Evolutionary conservation across 495 filamentous ascomycete genomes (phyloP).

Genomic region (Amniculicola lignicola): DNA sequence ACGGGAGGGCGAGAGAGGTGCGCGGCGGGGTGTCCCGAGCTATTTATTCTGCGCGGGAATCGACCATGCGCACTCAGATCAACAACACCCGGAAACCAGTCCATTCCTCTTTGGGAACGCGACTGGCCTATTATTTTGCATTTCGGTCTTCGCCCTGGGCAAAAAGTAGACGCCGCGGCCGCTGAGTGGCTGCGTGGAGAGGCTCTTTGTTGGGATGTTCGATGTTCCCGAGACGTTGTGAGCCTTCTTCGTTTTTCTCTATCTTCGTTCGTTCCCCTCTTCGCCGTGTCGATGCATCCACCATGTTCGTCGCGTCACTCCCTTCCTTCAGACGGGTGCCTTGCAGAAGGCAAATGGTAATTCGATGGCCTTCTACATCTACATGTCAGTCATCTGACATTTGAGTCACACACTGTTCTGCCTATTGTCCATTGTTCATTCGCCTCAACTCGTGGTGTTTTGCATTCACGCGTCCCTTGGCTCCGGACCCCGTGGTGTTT

Average conservation of each 20-base stretch:
- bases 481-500: conserved; percentile 28
- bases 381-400: conserved; percentile 8
- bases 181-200: conserved; percentile 10
- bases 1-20: conserved; percentile 14
- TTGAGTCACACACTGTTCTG: conserved; percentile 9
- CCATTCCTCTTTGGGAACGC: conserved; percentile 20
- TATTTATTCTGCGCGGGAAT: conserved; percentile 23
- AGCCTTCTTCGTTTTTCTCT: background rate
- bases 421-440: background rate
- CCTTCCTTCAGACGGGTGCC: conserved; percentile 12
- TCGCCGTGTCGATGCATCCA: background rate
- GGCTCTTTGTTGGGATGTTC: conserved; percentile 6
- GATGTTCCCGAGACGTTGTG: background rate
- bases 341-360: conserved; percentile 12
- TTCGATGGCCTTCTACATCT: background rate
- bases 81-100: conserved; percentile 9
- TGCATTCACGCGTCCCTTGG: conserved; percentile 7
- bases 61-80: conserved; percentile 12
- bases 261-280: background rate
- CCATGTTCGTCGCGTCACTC: background rate
- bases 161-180: conserved; percentile 12
- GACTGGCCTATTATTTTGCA: conserved; percentile 4
- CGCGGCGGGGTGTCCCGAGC: conserved; percentile 17
- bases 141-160: conserved; percentile 7
- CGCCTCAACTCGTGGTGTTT: conserved; percentile 10